Conservation (phyloP, 176 grass and related monocot species). For the Lolium multiflorum region DNA sequence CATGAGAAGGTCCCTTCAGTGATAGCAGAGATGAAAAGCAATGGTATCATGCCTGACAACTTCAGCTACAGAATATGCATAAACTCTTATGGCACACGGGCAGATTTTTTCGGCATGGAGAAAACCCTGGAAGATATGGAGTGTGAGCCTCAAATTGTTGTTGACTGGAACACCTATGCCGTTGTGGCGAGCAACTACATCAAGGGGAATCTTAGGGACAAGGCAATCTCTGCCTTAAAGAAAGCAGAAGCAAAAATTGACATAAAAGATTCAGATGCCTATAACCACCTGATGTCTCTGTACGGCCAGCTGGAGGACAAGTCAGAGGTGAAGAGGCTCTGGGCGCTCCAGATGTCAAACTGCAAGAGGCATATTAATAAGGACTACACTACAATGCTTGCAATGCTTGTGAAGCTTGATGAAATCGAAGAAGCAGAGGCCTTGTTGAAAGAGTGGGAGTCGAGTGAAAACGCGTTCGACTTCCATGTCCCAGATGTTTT, state of each 20-base stretch:
- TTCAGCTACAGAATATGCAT: slow-evolving; percentile 92
- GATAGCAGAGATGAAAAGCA: slow-evolving; percentile 73
- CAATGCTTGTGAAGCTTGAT: slow-evolving; percentile 65
- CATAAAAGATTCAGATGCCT: slow-evolving; percentile 46
- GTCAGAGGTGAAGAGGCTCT: slow-evolving; percentile 66
- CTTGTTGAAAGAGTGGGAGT: slow-evolving; percentile 85
- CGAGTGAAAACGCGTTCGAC: slow-evolving; percentile 57
- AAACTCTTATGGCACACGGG: slow-evolving; percentile 69
- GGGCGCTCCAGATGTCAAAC: slow-evolving; percentile 72
- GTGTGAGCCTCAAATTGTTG: slow-evolving; percentile 78
- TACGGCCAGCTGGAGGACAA: slow-evolving; percentile 70
- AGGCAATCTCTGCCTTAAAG: slow-evolving; percentile 64
- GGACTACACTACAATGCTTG: slow-evolving; percentile 75
- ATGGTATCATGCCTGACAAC: slow-evolving; percentile 75
- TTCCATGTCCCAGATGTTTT: slow-evolving; percentile 76
- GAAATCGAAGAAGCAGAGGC: slow-evolving; percentile 71
- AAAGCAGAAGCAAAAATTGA: slow-evolving; percentile 80
- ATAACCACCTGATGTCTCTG: slow-evolving; percentile 75
- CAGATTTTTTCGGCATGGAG: slow-evolving; percentile 81
- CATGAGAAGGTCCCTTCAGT: slow-evolving; percentile 80
- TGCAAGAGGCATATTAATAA: slow-evolving; percentile 71
- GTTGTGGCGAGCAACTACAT: slow-evolving; percentile 76
- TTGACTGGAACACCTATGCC: slow-evolving; percentile 90
- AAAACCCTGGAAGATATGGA: slow-evolving; percentile 87
- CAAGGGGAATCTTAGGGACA: slow-evolving; percentile 56